phyloP scores from a whole-genome alignment of 805 yeast species.

The Kodamaea neixiangensis region DNA sequence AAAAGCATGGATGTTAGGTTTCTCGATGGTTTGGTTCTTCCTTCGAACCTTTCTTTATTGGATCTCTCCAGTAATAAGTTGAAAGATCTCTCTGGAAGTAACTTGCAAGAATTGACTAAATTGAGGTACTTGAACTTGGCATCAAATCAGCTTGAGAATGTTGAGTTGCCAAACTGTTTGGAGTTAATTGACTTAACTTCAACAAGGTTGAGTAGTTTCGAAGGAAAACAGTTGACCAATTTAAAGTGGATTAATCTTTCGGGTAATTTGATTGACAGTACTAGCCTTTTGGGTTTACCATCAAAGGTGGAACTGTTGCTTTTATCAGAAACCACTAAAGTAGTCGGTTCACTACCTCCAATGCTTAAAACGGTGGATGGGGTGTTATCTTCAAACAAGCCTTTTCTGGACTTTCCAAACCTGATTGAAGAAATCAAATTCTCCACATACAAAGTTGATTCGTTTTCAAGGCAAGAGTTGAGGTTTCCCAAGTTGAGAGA shows the following conservation, averaged over 20 bases:
- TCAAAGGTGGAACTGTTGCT: neutral
- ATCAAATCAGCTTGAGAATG: neutral
- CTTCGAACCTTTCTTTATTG: neutral
- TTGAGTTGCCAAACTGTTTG: neutral
- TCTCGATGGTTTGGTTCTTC: neutral
- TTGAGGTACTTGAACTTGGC: conserved; percentile 1
- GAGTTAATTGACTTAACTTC: neutral
- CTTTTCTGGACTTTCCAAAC: neutral
- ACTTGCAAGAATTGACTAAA: neutral
- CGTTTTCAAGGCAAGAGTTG: neutral
- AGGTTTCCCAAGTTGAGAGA: neutral
- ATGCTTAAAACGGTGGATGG: neutral
- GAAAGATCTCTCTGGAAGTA: neutral
- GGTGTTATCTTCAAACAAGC: neutral
- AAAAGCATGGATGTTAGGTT: neutral
- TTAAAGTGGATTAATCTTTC: neutral
- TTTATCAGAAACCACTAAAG: neutral
- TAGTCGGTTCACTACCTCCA: neutral
- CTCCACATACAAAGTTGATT: neutral
- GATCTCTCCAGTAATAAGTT: neutral
- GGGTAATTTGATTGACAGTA: neutral
- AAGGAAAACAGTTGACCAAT: neutral
- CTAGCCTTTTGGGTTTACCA: neutral
- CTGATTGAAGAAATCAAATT: neutral
- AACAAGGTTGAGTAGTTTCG: neutral